Evolutionary conservation across 139 green algal genomes (phyloP).

Genomic region (Tetradesmus lagerheimii): DNA sequence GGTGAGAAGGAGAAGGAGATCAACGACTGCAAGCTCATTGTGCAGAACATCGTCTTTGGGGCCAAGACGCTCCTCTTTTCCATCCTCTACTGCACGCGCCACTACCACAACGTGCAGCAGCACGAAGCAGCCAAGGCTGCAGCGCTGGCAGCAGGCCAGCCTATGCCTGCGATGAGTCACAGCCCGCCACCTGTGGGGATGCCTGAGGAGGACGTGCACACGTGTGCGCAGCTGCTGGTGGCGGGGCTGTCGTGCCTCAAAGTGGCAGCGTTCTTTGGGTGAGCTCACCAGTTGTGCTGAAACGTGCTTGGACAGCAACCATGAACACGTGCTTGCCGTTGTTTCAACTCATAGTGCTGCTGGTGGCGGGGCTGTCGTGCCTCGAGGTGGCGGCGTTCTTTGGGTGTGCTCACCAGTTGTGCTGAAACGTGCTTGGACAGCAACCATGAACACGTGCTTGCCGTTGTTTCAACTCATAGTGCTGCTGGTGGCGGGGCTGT

Average conservation of each 20-base stretch:
- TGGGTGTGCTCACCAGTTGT: too few species aligned
- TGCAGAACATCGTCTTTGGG: constrained; percentile 54
- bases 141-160: constrained; percentile 50
- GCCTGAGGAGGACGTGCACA: constrained; percentile 25
- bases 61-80: constrained; percentile 63
- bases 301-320: too few species aligned
- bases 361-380: too few species aligned
- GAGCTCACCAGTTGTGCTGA: too few species aligned
- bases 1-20: constrained; percentile 79
- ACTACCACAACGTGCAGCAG: constrained; percentile 32
- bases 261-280: constrained; percentile 39
- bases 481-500: too few species aligned
- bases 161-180: constrained; percentile 13
- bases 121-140: constrained; percentile 48
- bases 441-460: too few species aligned
- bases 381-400: too few species aligned
- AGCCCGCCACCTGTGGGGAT: constrained; percentile 31
- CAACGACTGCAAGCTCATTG: constrained; percentile 67
- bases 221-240: constrained; percentile 27
- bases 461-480: too few species aligned
- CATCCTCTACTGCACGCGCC: constrained; percentile 63
- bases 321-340: too few species aligned
- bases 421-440: too few species aligned
- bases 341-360: too few species aligned
- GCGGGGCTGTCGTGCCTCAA: constrained; percentile 24